Evolutionary conservation across 176 grass and related monocot genomes (phyloP).

Genomic region (Ananas comosus): DNA sequence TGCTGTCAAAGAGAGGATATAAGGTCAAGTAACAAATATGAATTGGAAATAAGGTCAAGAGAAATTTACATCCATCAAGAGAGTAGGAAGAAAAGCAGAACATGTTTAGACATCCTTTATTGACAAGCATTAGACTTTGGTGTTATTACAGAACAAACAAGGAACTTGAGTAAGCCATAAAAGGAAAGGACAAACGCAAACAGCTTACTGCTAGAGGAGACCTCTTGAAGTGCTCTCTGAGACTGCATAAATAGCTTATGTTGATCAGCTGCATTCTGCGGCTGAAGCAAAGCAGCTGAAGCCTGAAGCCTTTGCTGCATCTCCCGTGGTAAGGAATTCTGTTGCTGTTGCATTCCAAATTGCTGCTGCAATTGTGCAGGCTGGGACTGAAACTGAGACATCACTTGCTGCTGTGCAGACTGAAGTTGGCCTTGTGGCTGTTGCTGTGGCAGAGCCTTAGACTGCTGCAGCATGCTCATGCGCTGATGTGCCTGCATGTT

Average conservation of each 20-base stretch:
- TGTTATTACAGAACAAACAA: too few relatives aligned
- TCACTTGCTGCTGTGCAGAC: conserved; percentile 59
- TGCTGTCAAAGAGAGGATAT: conserved; percentile 32
- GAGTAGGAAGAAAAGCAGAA: too few relatives aligned
- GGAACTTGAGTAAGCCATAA: not conserved
- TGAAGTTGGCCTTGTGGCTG: conserved; percentile 56
- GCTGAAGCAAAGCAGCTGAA: conserved; percentile 55
- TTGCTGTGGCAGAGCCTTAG: conserved; percentile 41
- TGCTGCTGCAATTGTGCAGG: conserved; percentile 48
- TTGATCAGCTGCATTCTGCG: conserved; percentile 46
- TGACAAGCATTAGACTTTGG: too few relatives aligned
- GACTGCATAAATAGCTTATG: conserved; percentile 68
- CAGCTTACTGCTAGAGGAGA: conserved; percentile 86
- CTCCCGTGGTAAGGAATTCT: conserved; percentile 10
- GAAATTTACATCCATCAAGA: not conserved
- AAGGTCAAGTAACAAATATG: not conserved
- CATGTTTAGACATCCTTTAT: too few relatives aligned
- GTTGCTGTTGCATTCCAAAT: conserved; percentile 48
- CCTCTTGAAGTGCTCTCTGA: conserved; percentile 51
- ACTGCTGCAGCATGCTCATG: conserved; percentile 44
- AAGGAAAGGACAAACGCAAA: not conserved
- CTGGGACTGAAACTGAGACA: conserved; percentile 60
- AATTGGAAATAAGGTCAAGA: not conserved
- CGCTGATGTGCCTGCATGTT: conserved; percentile 37
- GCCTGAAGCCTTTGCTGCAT: conserved; percentile 52